phyloP scores from a whole-genome alignment of 352 stramenopile species.

The Phytophthora sojae region DNA sequence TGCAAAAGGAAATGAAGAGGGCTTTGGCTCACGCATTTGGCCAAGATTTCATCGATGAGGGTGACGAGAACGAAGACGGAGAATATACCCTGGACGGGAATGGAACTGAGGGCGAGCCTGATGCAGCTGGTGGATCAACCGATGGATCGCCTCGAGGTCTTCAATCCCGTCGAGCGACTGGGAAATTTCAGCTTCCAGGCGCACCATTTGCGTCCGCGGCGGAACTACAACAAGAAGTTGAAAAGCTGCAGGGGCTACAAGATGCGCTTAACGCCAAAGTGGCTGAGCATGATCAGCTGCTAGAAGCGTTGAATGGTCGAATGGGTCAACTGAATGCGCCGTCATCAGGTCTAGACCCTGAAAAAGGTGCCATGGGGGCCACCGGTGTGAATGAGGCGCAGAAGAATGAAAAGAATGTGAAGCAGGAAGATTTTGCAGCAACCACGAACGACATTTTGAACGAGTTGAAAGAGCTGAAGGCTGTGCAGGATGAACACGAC shows the following conservation, averaged over 20 bases:
- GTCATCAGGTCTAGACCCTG: conserved; percentile 15
- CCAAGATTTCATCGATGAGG: conserved; percentile 38
- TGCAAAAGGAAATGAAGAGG: conserved; percentile 56
- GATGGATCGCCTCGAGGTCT: conserved; percentile 11
- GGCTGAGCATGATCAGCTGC: conserved; percentile 41
- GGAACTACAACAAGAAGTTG: conserved; percentile 53
- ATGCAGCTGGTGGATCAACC: neutral
- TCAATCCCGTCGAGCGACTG: neutral
- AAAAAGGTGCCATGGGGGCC: conserved; percentile 1
- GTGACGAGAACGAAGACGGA: conserved; percentile 19
- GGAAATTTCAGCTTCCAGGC: conserved; percentile 29
- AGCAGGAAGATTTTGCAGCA: conserved; percentile 18
- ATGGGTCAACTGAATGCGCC: conserved; percentile 42
- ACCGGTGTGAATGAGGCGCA: conserved; percentile 12
- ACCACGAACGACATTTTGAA: conserved; percentile 47
- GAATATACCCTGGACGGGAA: neutral
- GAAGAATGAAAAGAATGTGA: neutral
- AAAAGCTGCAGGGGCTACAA: conserved; percentile 49
- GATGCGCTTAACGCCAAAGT: conserved; percentile 47
- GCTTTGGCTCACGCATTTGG: conserved; percentile 56
- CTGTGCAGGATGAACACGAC: conserved; percentile 46
- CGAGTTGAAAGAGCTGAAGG: conserved; percentile 56
- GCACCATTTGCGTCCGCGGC: conserved; percentile 51
- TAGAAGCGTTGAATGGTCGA: conserved; percentile 45
- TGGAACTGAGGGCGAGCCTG: neutral